phyloP scores from a whole-genome alignment of 306 rosid genomes.

The Purshia tridentata region DNA sequence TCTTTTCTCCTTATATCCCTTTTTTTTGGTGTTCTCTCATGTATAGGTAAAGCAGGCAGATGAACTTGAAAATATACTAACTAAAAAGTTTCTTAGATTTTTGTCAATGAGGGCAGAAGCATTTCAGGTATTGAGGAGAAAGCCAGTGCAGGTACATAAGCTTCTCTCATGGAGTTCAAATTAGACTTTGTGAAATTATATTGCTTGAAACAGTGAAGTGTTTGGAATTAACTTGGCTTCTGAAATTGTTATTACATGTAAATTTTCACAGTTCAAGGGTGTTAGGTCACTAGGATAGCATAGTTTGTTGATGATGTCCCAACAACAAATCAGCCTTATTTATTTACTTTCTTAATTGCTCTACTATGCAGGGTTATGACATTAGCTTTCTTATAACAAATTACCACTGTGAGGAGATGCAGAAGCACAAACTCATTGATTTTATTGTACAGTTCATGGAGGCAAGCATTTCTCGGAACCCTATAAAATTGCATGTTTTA shows the following conservation, averaged over 20 bases:
- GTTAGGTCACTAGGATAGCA: neutral
- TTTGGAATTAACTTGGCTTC: neutral
- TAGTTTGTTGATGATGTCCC: neutral
- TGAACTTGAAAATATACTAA: conserved; percentile 94
- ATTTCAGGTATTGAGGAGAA: conserved; percentile 91
- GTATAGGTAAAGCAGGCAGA: conserved; percentile 90
- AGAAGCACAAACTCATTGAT: conserved; percentile 93
- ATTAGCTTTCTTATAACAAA: conserved; percentile 96
- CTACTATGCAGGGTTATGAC: conserved; percentile 81
- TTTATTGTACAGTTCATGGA: conserved; percentile 97
- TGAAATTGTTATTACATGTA: neutral
- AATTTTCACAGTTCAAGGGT: neutral
- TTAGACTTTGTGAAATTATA: neutral
- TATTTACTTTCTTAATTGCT: conserved; percentile 19
- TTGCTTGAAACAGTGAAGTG: neutral
- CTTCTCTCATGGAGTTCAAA: neutral
- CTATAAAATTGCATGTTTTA: conserved; percentile 19
- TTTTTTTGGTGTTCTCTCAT: conserved; percentile 31
- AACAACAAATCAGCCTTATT: neutral
- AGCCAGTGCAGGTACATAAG: conserved; percentile 79
- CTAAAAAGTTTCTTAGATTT: conserved; percentile 94
- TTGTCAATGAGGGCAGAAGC: conserved; percentile 99
- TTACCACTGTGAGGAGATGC: conserved; percentile 95
- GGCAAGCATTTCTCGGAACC: conserved; percentile 55
- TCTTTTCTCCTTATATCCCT: conserved; percentile 11